Conservation (phyloP, 352 stramenopile species). For the Phytophthora vignae region DNA sequence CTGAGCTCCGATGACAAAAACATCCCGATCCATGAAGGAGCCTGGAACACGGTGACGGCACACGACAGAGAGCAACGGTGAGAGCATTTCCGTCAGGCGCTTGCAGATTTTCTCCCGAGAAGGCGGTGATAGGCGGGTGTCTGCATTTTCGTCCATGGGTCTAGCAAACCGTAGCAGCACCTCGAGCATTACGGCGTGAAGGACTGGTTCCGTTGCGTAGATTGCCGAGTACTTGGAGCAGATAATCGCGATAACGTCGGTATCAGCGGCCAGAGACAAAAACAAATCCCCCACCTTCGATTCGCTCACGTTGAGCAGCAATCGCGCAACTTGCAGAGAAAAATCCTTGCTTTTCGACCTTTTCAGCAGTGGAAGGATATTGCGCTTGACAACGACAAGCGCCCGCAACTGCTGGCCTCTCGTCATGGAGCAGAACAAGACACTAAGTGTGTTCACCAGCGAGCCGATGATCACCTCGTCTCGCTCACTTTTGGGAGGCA, state of each 20-base stretch:
- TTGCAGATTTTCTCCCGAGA: conserved; percentile 49
- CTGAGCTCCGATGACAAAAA: conserved; percentile 46
- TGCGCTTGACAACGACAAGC: conserved; percentile 59
- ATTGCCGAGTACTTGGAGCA: conserved; percentile 53
- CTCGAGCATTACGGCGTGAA: conserved; percentile 58
- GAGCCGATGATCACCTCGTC: conserved; percentile 67
- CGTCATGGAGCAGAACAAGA: conserved; percentile 46
- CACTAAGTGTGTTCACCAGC: conserved; percentile 47
- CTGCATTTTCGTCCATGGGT: conserved; percentile 16
- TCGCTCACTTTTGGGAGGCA: conserved; percentile 50
- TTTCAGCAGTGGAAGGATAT: conserved; percentile 57
- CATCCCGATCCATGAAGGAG: conserved; percentile 56
- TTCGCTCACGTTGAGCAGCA: conserved; percentile 59
- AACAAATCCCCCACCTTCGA: conserved; percentile 62
- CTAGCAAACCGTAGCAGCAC: conserved; percentile 47
- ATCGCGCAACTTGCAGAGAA: conserved; percentile 46
- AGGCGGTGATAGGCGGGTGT: conserved; percentile 20
- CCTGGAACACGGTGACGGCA: conserved; percentile 62
- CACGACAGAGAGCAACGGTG: conserved; percentile 55
- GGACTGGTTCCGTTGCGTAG: conserved; percentile 50
- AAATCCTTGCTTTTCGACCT: conserved; percentile 40
- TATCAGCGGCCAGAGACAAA: conserved; percentile 65
- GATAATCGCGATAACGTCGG: conserved; percentile 55
- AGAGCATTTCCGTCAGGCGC: conserved; percentile 45
- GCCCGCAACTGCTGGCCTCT: conserved; percentile 51